Evolutionary conservation across 257 asterid genomes (phyloP).

Genomic region (Rhazya stricta): DNA sequence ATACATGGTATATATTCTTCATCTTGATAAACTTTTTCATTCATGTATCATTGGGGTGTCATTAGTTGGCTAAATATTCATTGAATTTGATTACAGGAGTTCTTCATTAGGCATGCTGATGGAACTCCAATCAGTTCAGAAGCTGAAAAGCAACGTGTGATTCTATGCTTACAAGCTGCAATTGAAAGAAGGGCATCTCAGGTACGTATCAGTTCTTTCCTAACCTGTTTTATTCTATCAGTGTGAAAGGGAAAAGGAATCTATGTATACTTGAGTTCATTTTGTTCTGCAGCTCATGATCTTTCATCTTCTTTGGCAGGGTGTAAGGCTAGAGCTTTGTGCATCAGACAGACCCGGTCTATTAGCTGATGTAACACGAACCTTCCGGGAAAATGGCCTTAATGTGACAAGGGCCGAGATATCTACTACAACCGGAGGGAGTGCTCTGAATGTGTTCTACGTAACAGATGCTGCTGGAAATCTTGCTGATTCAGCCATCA

Average conservation of each 20-base stretch:
- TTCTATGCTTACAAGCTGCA: slow-evolving; percentile 72
- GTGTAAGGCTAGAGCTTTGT: slow-evolving; percentile 82
- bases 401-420: slow-evolving; percentile 84
- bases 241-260: slow-evolving; percentile 4
- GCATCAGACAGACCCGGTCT: slow-evolving; percentile 56
- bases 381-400: slow-evolving; percentile 84
- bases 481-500: slow-evolving; percentile 50
- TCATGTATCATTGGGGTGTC: not conserved
- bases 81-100: slow-evolving; percentile 52
- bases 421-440: slow-evolving; percentile 56
- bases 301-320: slow-evolving; percentile 61
- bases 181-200: slow-evolving; percentile 30
- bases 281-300: not conserved
- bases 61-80: slow-evolving; percentile 4
- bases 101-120: slow-evolving; percentile 72
- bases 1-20: slow-evolving; percentile 45
- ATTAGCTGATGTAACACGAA: slow-evolving; percentile 82
- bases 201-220: slow-evolving; percentile 7
- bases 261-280: no score
- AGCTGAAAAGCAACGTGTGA: slow-evolving; percentile 80
- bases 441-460: slow-evolving; percentile 58
- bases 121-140: slow-evolving; percentile 83
- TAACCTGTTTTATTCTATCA: not conserved
- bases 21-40: not conserved
- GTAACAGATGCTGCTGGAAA: slow-evolving; percentile 72